phyloP scores from a whole-genome alignment of 129 eudicot genomes.

The Glebionis coronaria region DNA sequence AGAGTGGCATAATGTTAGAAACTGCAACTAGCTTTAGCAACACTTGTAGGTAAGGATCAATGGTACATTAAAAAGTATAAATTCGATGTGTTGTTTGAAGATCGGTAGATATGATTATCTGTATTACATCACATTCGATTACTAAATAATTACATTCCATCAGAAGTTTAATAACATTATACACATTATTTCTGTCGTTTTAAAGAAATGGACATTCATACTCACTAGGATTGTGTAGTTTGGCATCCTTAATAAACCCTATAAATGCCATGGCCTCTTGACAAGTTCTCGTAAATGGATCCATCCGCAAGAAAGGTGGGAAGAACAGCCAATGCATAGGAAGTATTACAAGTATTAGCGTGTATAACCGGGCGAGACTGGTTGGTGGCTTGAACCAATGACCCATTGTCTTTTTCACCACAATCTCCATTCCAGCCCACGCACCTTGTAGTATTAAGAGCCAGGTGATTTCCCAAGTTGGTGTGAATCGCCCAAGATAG shows the following conservation, averaged over 20 bases:
- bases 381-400: slow-evolving; percentile 19
- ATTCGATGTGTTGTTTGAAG: too few species aligned
- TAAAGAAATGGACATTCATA: slow-evolving; percentile 16
- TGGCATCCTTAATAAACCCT: slow-evolving; percentile 33
- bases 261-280: slow-evolving; percentile 34
- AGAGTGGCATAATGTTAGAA: too few species aligned
- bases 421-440: slow-evolving; percentile 40
- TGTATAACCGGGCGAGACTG: slow-evolving; percentile 24
- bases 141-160: too few species aligned
- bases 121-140: too few species aligned
- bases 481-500: slow-evolving; percentile 33
- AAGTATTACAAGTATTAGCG: slow-evolving; percentile 24
- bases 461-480: slow-evolving; percentile 37
- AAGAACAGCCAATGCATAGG: slow-evolving; percentile 49
- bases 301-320: slow-evolving; percentile 37
- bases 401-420: slow-evolving; percentile 31
- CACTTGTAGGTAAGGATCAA: too few species aligned
- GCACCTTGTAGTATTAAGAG: slow-evolving; percentile 53
- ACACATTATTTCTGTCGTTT: too few species aligned
- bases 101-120: too few species aligned
- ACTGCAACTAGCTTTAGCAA: too few species aligned
- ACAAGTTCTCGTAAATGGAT: slow-evolving; percentile 25
- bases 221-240: slow-evolving; percentile 24
- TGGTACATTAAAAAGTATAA: too few species aligned
- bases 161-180: too few species aligned